Evolutionary conservation across 306 rosid species (phyloP).

Genomic region (Glycyrrhiza uralensis): DNA sequence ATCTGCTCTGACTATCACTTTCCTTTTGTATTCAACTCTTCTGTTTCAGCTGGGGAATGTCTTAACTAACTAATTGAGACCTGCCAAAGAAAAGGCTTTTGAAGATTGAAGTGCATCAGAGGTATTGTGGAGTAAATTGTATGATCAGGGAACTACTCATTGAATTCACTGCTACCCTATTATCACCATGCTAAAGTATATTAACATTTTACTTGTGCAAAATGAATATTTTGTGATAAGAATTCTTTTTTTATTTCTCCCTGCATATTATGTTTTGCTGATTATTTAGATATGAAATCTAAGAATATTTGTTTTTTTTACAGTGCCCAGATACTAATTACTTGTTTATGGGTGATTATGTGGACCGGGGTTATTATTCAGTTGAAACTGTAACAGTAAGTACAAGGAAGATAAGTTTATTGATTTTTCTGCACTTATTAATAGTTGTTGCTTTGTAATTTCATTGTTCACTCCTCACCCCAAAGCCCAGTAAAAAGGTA

Average conservation of each 20-base stretch:
- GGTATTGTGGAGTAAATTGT: slow-evolving; percentile 14
- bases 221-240: neutral
- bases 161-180: slow-evolving; percentile 6
- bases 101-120: slow-evolving; percentile 39
- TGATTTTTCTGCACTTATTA: neutral
- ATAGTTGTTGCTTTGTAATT: neutral
- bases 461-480: neutral
- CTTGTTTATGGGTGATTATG: slow-evolving; percentile 98
- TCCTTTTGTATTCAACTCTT: slow-evolving; percentile 31
- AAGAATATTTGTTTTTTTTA: slow-evolving; percentile 22
- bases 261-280: neutral
- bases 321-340: slow-evolving; percentile 98
- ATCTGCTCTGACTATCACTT: slow-evolving; percentile 39
- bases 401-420: neutral
- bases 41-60: slow-evolving; percentile 42
- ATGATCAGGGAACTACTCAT: slow-evolving; percentile 26
- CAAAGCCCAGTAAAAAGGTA: neutral
- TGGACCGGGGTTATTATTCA: slow-evolving; percentile 96
- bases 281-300: slow-evolving; percentile 14
- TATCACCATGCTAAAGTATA: neutral
- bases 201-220: slow-evolving; percentile 1
- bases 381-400: slow-evolving; percentile 96
- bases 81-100: slow-evolving; percentile 33
- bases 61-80: slow-evolving; percentile 45
- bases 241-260: neutral